Percentiles rank a stretch among this genome's conserved stretches.
These are phyloP conservation scores for Herpetospermum pedunculosum DNA, from an alignment of 306 rosid species.

Conservation along the genomic window DNA sequence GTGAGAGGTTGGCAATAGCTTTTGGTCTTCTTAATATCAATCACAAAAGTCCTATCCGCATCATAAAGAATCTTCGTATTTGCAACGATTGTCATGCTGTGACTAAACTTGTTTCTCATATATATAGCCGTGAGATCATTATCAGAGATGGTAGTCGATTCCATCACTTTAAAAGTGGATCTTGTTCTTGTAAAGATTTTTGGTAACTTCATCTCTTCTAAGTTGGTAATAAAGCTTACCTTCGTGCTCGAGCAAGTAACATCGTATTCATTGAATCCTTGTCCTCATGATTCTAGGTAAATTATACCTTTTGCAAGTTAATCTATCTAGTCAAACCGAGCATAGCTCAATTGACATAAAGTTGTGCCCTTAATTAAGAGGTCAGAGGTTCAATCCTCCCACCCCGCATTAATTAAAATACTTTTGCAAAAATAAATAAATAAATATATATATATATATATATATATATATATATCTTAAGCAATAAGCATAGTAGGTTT, in stretches of 20 bases:
- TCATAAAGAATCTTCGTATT: slow-evolving; percentile 48
- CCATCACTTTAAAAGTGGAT: slow-evolving; percentile 52
- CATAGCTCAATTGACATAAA: too few species aligned
- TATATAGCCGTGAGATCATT: slow-evolving; percentile 38
- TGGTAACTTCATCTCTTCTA: slow-evolving; percentile 24
- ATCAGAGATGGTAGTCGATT: slow-evolving; percentile 50
- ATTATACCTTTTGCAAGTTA: background rate
- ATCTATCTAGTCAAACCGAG: too few species aligned
- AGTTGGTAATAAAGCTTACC: background rate
- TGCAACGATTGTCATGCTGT: slow-evolving; percentile 47
- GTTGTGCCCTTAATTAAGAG: too few species aligned
- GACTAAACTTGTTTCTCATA: slow-evolving; percentile 34
- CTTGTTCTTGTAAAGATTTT: slow-evolving; percentile 53
- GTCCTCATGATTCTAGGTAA: background rate
- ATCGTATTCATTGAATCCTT: background rate
- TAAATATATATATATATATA: too few species aligned
- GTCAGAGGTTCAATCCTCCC: too few species aligned
- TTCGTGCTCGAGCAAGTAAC: background rate
- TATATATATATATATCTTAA: background rate
- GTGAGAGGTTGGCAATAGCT: slow-evolving; percentile 50
- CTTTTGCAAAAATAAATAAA: too few species aligned
- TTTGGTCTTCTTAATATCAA: slow-evolving; percentile 41
- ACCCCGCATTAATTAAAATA: too few species aligned
- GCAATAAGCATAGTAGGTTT: background rate
- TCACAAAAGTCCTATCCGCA: slow-evolving; percentile 27